Evolutionary conservation across 768 basidiomycete genomes (phyloP).

Genomic region (Crucibulum laeve): DNA sequence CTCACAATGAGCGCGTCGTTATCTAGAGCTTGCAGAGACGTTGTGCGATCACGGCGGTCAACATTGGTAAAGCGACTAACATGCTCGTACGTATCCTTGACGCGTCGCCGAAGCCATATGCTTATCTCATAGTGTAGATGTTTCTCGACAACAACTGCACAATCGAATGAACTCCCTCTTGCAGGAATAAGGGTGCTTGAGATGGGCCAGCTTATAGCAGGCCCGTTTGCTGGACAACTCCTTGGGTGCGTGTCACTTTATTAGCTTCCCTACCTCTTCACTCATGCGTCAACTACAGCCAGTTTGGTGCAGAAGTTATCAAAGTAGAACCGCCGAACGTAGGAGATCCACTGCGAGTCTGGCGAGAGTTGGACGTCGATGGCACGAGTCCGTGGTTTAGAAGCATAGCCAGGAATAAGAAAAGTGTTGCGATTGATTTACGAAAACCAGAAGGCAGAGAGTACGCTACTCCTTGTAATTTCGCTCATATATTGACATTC

Average conservation of each 20-base stretch:
- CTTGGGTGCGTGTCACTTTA: slow-evolving; percentile 45
- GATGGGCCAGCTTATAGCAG: slow-evolving; percentile 67
- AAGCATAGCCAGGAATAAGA: slow-evolving; percentile 70
- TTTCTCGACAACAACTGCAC: slow-evolving; percentile 10
- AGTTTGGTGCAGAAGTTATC: slow-evolving; percentile 71
- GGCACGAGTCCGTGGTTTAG: slow-evolving; percentile 74
- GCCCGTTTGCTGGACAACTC: slow-evolving; percentile 69
- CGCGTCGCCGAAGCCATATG: not conserved
- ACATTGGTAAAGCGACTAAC: not conserved
- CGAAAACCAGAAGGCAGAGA: slow-evolving; percentile 48
- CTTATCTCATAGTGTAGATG: not conserved
- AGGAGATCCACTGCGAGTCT: slow-evolving; percentile 67
- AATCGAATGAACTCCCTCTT: slow-evolving; percentile 43
- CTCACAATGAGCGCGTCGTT: no score
- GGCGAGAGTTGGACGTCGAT: slow-evolving; percentile 68
- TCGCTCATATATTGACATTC: not conserved
- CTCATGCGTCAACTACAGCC: slow-evolving; percentile 30
- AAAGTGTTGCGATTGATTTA: slow-evolving; percentile 66
- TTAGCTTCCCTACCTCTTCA: not conserved
- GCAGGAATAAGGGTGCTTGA: slow-evolving; percentile 63
- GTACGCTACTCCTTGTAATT: slow-evolving; percentile 18
- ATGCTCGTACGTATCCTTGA: not conserved
- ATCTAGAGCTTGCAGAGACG: no score
- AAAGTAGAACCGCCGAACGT: slow-evolving; percentile 62
- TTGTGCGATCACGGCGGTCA: no score